Evolutionary conservation across 2,329 filamentous ascomycete species (phyloP), one percentile per base, ranked within the genome.

Genomic region (Colletotrichum gloeosporioides): DNA sequence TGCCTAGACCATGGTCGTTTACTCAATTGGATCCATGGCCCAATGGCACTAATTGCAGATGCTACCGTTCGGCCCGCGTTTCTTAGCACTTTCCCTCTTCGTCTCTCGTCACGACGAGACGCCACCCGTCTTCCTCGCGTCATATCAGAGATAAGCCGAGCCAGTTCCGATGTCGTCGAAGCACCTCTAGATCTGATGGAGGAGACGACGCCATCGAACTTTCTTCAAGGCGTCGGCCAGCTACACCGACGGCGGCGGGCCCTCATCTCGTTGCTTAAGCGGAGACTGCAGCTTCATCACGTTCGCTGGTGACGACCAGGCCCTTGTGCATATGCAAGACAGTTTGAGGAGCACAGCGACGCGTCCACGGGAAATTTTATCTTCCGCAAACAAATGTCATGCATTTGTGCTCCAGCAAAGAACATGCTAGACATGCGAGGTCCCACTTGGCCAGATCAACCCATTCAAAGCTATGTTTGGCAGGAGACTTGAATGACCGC

Each of bases 261-360:
- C 64, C 27, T 71, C 18, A 27, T 29, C 29, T 22, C 53, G 18
- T 49, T 49, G 36, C 55, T 31, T 32, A 53, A 69, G 74, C 71
- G 74, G 49, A 69, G 73, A 29, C 39, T 69, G 69, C 57, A 73
- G 69, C 64, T 69, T 22, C 29, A 73, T 73, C 73, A 75, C 69
- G 55, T 16, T 68, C 69, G 55, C 64, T 73, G 59, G 57, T 59
- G 70, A 73, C 57, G 68, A 63, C 69, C 27, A 67, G 36, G 29
- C 68, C 55, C 57, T 49, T 64, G 59, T 34, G 55, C 36, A 34
- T 49, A 69, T 73, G 70, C 70, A 74, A 66, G 71, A 61, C 59
- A 59, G 49, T 44, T 34, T 36, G 32, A 62, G n/a, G 39, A 39
- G 49, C 68, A 65, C 49, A 31, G 44, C 32, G 57, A 31, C n/a